A percentile compares a stretch with the other conserved stretches of the same genome.
phyloP scores from a whole-genome alignment of 2,329 filamentous ascomycete species.

The Ophiocordyceps australis region DNA sequence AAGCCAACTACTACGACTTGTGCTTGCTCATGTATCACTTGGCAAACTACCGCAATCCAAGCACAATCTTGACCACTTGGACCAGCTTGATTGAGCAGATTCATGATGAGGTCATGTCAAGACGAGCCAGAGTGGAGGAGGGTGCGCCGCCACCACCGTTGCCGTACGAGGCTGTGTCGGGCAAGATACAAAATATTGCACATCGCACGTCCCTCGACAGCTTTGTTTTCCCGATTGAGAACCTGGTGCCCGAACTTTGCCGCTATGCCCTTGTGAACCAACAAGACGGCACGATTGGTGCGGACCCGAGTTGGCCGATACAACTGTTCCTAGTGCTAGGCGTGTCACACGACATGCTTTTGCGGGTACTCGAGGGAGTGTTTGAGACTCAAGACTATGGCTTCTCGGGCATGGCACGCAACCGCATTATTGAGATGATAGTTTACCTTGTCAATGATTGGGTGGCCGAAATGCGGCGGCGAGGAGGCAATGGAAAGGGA shows the following conservation, averaged over 20 bases:
- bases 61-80: conserved; percentile 76
- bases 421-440: conserved; percentile 36
- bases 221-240: conserved; percentile 45
- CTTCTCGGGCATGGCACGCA: conserved; percentile 31
- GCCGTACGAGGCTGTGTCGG: conserved; percentile 54
- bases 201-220: conserved; percentile 47
- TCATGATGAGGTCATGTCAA: conserved; percentile 35
- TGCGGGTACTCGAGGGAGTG: conserved; percentile 35
- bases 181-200: conserved; percentile 44
- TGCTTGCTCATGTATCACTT: conserved; percentile 84
- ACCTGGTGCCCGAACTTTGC: conserved; percentile 43
- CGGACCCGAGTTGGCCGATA: conserved; percentile 37
- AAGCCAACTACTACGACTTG: conserved; percentile 83
- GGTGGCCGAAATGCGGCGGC: conserved; percentile 28
- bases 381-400: conserved; percentile 41
- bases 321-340: conserved; percentile 36
- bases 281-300: conserved; percentile 38
- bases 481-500: conserved; percentile 21
- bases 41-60: conserved; percentile 76
- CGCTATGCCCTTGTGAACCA: conserved; percentile 40
- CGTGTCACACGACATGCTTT: conserved; percentile 36
- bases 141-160: conserved; percentile 22
- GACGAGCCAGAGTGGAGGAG: conserved; percentile 21
- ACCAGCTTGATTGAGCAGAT: conserved; percentile 58
- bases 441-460: conserved; percentile 27